Evolutionary conservation across 768 basidiomycete genomes (phyloP), one percentile per base, ranked within the genome.

Genomic region (Mrakia frigida): DNA sequence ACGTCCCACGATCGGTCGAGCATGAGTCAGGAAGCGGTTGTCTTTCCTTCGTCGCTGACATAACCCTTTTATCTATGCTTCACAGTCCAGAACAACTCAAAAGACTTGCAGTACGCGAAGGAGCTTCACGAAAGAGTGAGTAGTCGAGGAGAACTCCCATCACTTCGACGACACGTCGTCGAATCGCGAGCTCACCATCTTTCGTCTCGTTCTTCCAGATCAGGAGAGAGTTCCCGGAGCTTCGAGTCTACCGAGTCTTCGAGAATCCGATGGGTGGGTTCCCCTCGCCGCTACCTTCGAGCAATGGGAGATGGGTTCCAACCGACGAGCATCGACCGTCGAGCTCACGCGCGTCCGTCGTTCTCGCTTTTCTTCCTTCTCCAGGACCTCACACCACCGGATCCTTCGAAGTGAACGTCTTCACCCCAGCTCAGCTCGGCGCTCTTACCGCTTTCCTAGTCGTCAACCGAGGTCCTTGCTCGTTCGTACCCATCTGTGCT

Each of bases 211-310:
- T 68, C 25, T 39, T 37, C 39, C 39, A 68, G 10, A 79, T 79
- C 33, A 56, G 79, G 6, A 21, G 77, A 39, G 78, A 79, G 72
- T 80, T 80, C 41, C 79, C 79, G 21, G 79, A 80, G 65, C 60
- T 80, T 56, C 25, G 79, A 41, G 70, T 80, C 9, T 80, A 80
- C 73, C 53, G 63, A 23, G 79, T 79, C 50, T 80, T 78, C 74
- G 78, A 79, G 6, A 11, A 4, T 10, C 77, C 78, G 0, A 69
- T 80, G 28, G 79, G 79, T 7, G 77, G 77, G 10, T 31, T 28
- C 7, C 3, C 28, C 31, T 68, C 39, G 35, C 37, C 11, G 67
- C 21, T 5, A 16, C 21, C 16, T 33, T 28, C 18, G 5, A 31
- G 31, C n/a, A 13, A 33, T 33, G n/a, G 13, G 33, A 63, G 43